phyloP scores from a whole-genome alignment of 192 early-diverging fungal genomes.

The Podila epicladia region DNA sequence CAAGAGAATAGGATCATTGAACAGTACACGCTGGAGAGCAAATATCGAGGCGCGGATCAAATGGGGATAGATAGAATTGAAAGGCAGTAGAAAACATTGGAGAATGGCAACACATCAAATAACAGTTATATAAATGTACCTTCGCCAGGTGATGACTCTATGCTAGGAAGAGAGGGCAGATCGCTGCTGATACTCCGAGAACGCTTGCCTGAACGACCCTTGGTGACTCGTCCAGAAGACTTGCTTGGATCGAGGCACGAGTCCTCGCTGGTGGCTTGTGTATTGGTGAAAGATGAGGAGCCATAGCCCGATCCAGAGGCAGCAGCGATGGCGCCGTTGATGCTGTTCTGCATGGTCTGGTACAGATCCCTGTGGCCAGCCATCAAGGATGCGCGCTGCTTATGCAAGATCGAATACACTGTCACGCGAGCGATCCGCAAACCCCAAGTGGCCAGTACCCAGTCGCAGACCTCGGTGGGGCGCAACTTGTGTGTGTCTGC shows the following conservation, averaged over 20 bases:
- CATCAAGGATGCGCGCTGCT: constrained; percentile 51
- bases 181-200: constrained; percentile 37
- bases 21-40: too few relatives aligned
- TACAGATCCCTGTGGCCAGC: constrained; percentile 48
- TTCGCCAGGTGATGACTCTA: constrained; percentile 18
- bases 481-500: constrained; percentile 51
- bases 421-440: constrained; percentile 47
- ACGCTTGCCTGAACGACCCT: constrained; percentile 19
- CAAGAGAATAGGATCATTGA: too few relatives aligned
- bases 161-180: constrained; percentile 4
- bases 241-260: constrained; percentile 17
- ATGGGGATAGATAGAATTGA: not conserved
- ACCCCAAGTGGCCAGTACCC: constrained; percentile 49
- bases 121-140: constrained; percentile 11
- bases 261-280: not conserved
- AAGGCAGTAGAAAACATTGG: not conserved
- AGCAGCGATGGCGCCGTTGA: constrained; percentile 15
- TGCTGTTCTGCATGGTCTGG: constrained; percentile 38
- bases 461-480: constrained; percentile 48
- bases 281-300: constrained; percentile 11
- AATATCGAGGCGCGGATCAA: not conserved
- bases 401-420: constrained; percentile 50
- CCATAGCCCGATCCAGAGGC: constrained; percentile 1
- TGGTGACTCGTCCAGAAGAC: constrained; percentile 28
- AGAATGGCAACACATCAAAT: too few relatives aligned